A percentile compares a stretch with the other conserved stretches of the same genome.
These are phyloP conservation scores for Cladorrhinum sp. DNA, from an alignment of 2,329 filamentous ascomycete species.

Conservation along the genomic window DNA sequence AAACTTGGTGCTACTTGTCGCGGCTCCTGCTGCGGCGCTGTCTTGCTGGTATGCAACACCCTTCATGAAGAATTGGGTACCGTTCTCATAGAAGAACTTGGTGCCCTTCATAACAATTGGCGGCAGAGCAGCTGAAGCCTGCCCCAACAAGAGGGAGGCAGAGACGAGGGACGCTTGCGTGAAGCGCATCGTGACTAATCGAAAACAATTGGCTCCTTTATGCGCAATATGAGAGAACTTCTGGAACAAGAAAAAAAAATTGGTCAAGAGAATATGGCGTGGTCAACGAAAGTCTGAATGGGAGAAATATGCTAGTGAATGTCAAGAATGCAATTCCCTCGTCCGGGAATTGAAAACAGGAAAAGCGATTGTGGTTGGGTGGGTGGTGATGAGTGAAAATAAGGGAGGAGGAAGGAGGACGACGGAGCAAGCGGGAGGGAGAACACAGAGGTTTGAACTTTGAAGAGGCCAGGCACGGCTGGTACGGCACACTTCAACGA, in stretches of 20 bases:
- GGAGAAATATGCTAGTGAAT: neutral
- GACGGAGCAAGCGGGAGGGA: conserved; percentile 1
- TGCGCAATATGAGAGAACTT: neutral
- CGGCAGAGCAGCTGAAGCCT: conserved; percentile 46
- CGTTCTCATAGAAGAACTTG: conserved; percentile 78
- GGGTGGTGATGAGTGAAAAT: neutral
- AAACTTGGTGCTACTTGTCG: conserved; percentile 56
- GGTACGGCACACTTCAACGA: neutral
- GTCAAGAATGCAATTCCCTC: conserved; percentile 3
- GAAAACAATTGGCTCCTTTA: neutral
- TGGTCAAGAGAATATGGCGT: conserved; percentile 3
- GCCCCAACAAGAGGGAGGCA: conserved; percentile 36
- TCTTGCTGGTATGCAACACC: conserved; percentile 96
- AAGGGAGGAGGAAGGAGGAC: neutral
- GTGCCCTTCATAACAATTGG: conserved; percentile 63
- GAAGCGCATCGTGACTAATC: conserved; percentile 22
- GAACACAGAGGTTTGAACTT: neutral
- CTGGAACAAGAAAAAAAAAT: conserved; percentile 9
- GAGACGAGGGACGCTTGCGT: conserved; percentile 36
- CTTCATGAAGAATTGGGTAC: conserved; percentile 71
- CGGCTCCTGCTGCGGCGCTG: conserved; percentile 52
- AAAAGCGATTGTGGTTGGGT: neutral
- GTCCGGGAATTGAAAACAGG: neutral
- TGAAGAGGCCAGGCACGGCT: neutral
- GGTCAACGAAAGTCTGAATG: conserved; percentile 15